Evolutionary conservation across 164 flowering plant species (phyloP), one percentile per base, ranked within the genome.

Genomic region (Cinnamomum micranthum): DNA sequence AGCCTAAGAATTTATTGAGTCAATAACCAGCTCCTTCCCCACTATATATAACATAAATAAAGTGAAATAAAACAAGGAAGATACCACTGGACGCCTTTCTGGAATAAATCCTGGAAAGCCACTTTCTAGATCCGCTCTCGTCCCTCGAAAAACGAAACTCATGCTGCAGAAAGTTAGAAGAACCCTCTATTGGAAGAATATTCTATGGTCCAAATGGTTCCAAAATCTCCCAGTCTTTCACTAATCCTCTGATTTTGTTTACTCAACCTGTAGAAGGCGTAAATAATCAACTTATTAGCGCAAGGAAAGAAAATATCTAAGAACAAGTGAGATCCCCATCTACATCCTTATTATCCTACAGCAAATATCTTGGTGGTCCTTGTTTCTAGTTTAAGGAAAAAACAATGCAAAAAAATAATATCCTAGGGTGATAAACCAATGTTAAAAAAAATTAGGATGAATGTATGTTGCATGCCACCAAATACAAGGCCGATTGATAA

Each of bases 121-220:
- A 81, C 74, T 84, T 80, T 93, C 98, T 71, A 90, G 80, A 79
- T 93, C 95, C 70, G 85, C 86, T 83, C 95, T 83, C 25, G 85
- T 77, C 75, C 95, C 95, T 71, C 95, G 88, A 62, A 89, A 92
- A 73, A 85, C 91, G 79, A 86, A 92, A 80, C 95, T 91, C 97
- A 92, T 92, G 71, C 60, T 79, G 79, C 78, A 52, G 64, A 68
- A 62, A 72, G 19, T 69, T 20, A 13, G 50, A 69, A 60, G 50
- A 73, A 50, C 5, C 24, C 58, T 58, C 64, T 67, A 33, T 17
- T 67, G 50, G 4, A 15, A 28, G 15, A 55, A 55, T 55, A 31
- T 28, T 20, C 15, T 28, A 28, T 28, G 28, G n/a, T 31, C 41
- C 41, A 31, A 31, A 28, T 12, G 4, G 5, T 15, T 20, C 69